A percentile compares a stretch with the other conserved stretches of the same genome.
These are phyloP conservation scores for Glycine latifolia DNA, from an alignment of 306 rosid species.

Conservation along the genomic window DNA sequence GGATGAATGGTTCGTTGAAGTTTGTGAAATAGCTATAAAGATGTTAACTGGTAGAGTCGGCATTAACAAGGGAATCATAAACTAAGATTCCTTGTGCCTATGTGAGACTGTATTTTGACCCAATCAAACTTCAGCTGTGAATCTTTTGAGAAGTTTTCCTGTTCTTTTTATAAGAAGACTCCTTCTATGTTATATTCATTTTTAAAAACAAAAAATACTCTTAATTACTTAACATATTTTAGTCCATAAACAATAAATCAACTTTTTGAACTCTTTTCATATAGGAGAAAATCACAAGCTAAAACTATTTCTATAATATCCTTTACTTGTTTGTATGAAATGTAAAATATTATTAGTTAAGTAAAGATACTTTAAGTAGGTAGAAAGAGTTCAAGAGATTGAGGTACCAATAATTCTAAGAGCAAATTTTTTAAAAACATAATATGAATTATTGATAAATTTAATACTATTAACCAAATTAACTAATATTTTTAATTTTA, in stretches of 20 bases:
- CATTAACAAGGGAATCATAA: constrained; percentile 12
- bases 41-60: no score
- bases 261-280: background rate
- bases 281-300: background rate
- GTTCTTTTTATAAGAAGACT: background rate
- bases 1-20: no score
- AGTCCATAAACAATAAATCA: background rate
- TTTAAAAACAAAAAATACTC: background rate
- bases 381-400: no score
- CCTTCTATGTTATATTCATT: background rate
- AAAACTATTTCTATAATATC: background rate
- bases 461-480: no score
- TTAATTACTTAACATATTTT: background rate
- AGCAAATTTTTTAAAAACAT: no score
- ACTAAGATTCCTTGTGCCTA: background rate
- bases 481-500: no score
- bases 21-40: no score
- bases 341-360: background rate
- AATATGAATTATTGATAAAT: no score
- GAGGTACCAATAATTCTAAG: no score
- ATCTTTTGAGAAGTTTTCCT: background rate
- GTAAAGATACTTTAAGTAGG: background rate
- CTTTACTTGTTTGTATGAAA: constrained; percentile 2
- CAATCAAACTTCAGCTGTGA: constrained; percentile 1
- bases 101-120: background rate